Evolutionary conservation across 306 rosid species (phyloP).

Genomic region (Cucurbita moschata): DNA sequence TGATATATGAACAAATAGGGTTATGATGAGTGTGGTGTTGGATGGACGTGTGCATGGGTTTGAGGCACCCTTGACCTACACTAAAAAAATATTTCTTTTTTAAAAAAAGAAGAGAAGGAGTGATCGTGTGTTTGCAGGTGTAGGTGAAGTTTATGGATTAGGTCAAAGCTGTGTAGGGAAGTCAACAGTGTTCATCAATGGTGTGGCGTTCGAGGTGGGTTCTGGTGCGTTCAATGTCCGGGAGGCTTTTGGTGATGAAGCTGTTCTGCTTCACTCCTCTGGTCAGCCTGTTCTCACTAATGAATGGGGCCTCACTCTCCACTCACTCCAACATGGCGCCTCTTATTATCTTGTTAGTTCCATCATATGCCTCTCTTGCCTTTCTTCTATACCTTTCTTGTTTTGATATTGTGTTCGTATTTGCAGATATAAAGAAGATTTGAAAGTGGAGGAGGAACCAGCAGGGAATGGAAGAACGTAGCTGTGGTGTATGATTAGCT

Average conservation of each 20-base stretch:
- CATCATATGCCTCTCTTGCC: no score
- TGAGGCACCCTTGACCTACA: not conserved
- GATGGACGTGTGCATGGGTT: slow-evolving; percentile 78
- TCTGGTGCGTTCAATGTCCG: slow-evolving; percentile 65
- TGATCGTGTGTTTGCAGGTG: slow-evolving; percentile 25
- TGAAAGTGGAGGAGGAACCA: not conserved
- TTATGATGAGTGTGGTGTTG: not conserved
- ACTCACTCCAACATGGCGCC: slow-evolving; percentile 69
- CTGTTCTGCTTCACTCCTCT: slow-evolving; percentile 53
- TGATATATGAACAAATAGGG: not conserved
- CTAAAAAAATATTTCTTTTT: not conserved
- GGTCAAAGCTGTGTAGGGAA: slow-evolving; percentile 9
- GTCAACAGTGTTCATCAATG: slow-evolving; percentile 77
- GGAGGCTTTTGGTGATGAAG: slow-evolving; percentile 76
- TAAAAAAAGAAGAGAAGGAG: not conserved
- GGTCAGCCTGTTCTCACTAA: slow-evolving; percentile 80
- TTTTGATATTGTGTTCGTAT: not conserved
- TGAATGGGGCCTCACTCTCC: slow-evolving; percentile 82
- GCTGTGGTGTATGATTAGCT: not conserved
- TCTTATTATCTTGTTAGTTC: slow-evolving; percentile 49
- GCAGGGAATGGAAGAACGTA: not conserved
- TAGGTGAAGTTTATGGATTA: slow-evolving; percentile 17
- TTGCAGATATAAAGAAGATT: not conserved
- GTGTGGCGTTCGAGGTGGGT: slow-evolving; percentile 63
- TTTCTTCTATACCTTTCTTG: no score